A percentile compares a stretch with the other conserved stretches of the same genome.
phyloP scores from a whole-genome alignment of 2,329 filamentous ascomycete species.

The Sporothrix sp. region DNA sequence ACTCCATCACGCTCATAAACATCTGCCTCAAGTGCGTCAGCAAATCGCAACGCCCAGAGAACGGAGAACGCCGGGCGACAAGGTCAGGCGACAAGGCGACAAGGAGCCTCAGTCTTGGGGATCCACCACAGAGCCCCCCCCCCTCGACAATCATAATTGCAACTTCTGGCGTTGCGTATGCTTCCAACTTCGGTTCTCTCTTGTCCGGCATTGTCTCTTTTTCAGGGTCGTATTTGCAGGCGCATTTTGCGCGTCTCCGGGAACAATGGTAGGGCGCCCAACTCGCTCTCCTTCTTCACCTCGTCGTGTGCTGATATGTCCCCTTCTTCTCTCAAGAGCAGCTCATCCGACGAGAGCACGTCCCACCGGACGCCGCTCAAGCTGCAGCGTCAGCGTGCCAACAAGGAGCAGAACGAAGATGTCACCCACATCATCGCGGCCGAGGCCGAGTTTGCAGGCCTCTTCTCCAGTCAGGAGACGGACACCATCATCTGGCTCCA shows the following conservation, averaged over 20 bases:
- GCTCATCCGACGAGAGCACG: too few relatives aligned
- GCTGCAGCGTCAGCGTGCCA: not conserved
- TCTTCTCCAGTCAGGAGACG: conserved; percentile 10
- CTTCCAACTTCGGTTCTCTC: too few relatives aligned
- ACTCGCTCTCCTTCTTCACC: not conserved
- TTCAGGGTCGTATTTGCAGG: not conserved
- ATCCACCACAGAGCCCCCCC: too few relatives aligned
- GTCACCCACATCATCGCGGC: conserved; percentile 14
- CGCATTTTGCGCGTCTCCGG: too few relatives aligned
- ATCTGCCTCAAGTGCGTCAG: too few relatives aligned
- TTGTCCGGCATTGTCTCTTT: too few relatives aligned
- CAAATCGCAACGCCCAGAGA: too few relatives aligned
- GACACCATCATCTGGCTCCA: conserved; percentile 18
- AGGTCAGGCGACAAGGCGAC: not conserved
- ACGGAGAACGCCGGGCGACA: too few relatives aligned
- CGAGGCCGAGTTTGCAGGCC: conserved; percentile 13
- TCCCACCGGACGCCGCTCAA: not conserved
- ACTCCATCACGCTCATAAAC: not conserved
- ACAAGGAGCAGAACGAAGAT: conserved; percentile 7
- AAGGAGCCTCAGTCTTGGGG: not conserved
- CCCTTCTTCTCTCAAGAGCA: not conserved
- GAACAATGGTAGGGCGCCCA: too few relatives aligned
- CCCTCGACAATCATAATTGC: too few relatives aligned
- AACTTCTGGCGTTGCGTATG: too few relatives aligned
- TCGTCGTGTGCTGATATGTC: not conserved